Evolutionary conservation across 805 yeast genomes (phyloP), one percentile per base, ranked within the genome.

Genomic region (Suhomyces faveliae): DNA sequence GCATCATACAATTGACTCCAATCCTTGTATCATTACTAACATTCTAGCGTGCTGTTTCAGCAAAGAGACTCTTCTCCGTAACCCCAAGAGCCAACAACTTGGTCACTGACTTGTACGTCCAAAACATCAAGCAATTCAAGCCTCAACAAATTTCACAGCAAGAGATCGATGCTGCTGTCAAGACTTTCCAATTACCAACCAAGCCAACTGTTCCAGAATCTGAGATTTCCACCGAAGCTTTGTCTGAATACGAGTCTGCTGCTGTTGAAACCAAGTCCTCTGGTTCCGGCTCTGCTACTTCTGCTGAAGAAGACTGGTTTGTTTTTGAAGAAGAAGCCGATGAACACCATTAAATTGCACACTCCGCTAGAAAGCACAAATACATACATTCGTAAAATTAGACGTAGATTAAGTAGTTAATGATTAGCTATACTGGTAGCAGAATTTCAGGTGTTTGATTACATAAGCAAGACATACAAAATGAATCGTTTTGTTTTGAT

Each of bases 111-210:
- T 80, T 91, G 59, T 91, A 91, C 77, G 73, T 92, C 64, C 83
- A 80, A 68, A 96, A 91, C 72, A 77, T 94, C 72, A 88, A 85
- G 76, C 81, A 83, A 53, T 91, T 88, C 83, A 89, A 90, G 78
- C 91, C 96, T 66, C 80, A 85, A 50, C 83, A 89, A 51, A 66
- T 85, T 47, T 72, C 86, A 50, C 81, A 87, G 50, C 76, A 80
- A 56, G 96, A 87, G 58, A 85, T 92, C 53, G 89, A 84, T 62
- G 79, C 82, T 55, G 79, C 85, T 56, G 92, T 90, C 58, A 83
- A 85, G 73, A 81, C 87, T 60, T 94, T 96, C 94, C 70, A 77
- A 52, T 74, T 83, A 54, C 98, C 98, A 61, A 68, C 78, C 53
- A 80, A 89, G 58, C 96, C 98, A 60, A 68, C 80, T 56, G 68